Conservation (phyloP, 306 rosid genomes). For the Mimosa bimucronata region DNA sequence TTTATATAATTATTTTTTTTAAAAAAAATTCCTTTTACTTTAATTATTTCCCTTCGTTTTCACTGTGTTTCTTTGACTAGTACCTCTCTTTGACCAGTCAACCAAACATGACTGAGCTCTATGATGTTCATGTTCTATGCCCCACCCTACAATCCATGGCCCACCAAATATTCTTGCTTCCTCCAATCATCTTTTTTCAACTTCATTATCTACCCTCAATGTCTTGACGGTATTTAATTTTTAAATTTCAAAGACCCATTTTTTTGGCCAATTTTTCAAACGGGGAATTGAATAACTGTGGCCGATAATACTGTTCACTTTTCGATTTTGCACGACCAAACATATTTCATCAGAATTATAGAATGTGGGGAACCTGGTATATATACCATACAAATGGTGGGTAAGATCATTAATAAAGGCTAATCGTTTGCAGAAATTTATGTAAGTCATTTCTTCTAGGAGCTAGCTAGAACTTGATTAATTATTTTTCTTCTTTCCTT, state of each 20-base stretch:
- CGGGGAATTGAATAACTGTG: neutral
- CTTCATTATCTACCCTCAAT: neutral
- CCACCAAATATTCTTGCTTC: slow-evolving; percentile 49
- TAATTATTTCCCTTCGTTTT: slow-evolving; percentile 10
- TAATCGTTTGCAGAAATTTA: neutral
- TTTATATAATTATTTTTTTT: slow-evolving; percentile 31
- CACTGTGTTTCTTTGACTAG: slow-evolving; percentile 53
- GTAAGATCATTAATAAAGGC: too few relatives aligned
- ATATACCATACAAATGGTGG: too few relatives aligned
- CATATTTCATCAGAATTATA: neutral
- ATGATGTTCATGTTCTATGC: slow-evolving; percentile 49
- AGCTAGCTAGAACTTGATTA: neutral
- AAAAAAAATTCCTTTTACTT: neutral
- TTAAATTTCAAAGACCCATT: neutral
- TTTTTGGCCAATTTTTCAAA: neutral
- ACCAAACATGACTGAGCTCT: slow-evolving; percentile 64
- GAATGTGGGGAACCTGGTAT: too few relatives aligned
- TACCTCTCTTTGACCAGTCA: slow-evolving; percentile 68
- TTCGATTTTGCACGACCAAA: neutral
- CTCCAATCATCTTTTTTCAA: slow-evolving; percentile 34
- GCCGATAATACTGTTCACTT: neutral
- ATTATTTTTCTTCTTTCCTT: too few relatives aligned
- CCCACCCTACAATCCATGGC: slow-evolving; percentile 55
- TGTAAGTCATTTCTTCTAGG: neutral
- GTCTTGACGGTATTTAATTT: neutral